These are phyloP conservation scores for Yarrowia phangngaensis DNA, from an alignment of 805 yeast genomes.

Conservation along the genomic window DNA sequence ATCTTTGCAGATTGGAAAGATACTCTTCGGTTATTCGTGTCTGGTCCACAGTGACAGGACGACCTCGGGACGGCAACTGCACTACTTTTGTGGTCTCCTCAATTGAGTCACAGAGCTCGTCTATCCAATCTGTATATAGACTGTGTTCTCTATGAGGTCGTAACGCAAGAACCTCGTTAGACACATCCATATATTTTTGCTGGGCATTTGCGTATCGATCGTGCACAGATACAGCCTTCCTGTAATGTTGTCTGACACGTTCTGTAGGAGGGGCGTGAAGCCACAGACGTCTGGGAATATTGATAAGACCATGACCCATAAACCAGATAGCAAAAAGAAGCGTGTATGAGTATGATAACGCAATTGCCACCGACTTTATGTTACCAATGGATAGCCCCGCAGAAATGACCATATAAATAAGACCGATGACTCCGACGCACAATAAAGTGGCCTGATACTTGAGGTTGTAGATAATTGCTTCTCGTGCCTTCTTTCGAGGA, in stretches of 20 bases:
- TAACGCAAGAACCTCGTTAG: constrained; percentile 55
- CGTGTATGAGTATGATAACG: constrained; percentile 72
- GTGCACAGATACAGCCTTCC: constrained; percentile 53
- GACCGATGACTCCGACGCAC: constrained; percentile 50
- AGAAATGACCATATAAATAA: constrained; percentile 56
- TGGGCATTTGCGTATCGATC: constrained; percentile 63
- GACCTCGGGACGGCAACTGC: constrained; percentile 14
- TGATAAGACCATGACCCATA: constrained; percentile 76
- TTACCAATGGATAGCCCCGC: constrained; percentile 54
- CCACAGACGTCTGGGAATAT: constrained; percentile 55
- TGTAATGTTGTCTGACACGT: constrained; percentile 44
- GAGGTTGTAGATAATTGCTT: constrained; percentile 55
- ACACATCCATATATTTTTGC: constrained; percentile 58
- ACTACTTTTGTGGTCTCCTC: constrained; percentile 29
- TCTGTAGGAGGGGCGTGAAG: constrained; percentile 39
- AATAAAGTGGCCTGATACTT: constrained; percentile 59
- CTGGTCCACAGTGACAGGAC: constrained; percentile 30
- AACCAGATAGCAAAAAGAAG: constrained; percentile 73
- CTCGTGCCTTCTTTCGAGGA: constrained; percentile 46
- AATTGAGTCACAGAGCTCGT: constrained; percentile 48
- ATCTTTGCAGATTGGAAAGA: constrained; percentile 50
- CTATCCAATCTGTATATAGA: constrained; percentile 62
- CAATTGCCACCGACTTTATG: constrained; percentile 65
- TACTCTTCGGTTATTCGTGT: constrained; percentile 40
- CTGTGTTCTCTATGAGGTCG: constrained; percentile 44